These are phyloP conservation scores for Brassica nigra DNA, from an alignment of 345 rosid genomes.

Conservation along the genomic window DNA sequence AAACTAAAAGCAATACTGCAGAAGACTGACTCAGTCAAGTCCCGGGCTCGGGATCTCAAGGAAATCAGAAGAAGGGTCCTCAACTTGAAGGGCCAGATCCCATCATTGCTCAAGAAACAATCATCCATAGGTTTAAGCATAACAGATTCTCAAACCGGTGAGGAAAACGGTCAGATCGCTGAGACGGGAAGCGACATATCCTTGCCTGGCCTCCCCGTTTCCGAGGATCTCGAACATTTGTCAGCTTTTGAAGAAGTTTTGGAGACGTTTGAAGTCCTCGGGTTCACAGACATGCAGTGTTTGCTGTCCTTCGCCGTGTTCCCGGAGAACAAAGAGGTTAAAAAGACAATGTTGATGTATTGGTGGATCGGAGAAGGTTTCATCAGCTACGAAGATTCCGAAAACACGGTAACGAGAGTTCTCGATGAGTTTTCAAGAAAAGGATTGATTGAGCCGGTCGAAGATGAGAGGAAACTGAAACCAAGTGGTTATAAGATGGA, in stretches of 20 bases:
- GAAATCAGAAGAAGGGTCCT: slow-evolving; percentile 37
- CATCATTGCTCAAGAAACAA: slow-evolving; percentile 31
- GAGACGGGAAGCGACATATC: slow-evolving; percentile 15
- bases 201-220: slow-evolving; percentile 32
- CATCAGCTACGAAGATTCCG: background rate
- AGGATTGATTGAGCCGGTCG: slow-evolving; percentile 43
- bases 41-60: background rate
- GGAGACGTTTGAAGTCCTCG: slow-evolving; percentile 33
- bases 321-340: slow-evolving; percentile 47
- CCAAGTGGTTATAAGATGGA: slow-evolving; percentile 44
- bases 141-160: slow-evolving; percentile 7
- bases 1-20: background rate
- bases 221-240: background rate
- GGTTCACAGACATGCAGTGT: slow-evolving; percentile 23
- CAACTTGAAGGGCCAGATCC: slow-evolving; percentile 35
- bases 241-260: slow-evolving; percentile 32
- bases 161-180: background rate
- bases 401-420: slow-evolving; percentile 6
- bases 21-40: background rate
- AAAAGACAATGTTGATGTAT: slow-evolving; percentile 48
- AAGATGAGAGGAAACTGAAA: slow-evolving; percentile 32
- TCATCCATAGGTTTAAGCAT: slow-evolving; percentile 15
- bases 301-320: slow-evolving; percentile 53
- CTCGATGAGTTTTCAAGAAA: slow-evolving; percentile 29
- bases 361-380: slow-evolving; percentile 68